Conservation (phyloP, 2,329 filamentous ascomycete genomes). For the Pseudogymnoascus sp. region DNA sequence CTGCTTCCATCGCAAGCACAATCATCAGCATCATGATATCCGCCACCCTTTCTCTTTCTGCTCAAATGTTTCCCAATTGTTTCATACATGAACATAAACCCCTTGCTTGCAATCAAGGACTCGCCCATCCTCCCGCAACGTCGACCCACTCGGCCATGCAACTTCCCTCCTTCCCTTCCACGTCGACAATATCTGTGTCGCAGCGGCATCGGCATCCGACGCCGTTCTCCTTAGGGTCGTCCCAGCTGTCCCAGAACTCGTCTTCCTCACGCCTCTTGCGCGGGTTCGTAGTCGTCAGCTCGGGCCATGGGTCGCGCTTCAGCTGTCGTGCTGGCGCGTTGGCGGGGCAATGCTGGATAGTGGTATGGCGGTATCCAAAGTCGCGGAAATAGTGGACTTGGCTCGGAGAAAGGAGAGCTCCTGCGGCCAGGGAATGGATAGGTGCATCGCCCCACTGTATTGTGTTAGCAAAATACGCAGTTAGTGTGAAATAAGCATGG, state of each 20-base stretch:
- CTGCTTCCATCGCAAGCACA: background rate
- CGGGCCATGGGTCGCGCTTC: conserved; percentile 68
- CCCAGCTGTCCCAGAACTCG: conserved; percentile 87
- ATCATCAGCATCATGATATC: conserved; percentile 2
- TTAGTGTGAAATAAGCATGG: conserved; percentile 9
- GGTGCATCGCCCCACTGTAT: conserved; percentile 92
- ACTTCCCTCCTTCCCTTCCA: conserved; percentile 94
- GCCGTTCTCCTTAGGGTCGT: conserved; percentile 85
- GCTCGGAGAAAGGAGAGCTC: conserved; percentile 67
- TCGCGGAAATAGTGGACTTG: conserved; percentile 99
- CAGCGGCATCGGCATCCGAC: conserved; percentile 95
- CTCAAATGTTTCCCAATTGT: background rate
- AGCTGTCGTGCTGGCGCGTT: conserved; percentile 88
- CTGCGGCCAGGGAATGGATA: conserved; percentile 93
- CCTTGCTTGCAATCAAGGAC: conserved; percentile 23
- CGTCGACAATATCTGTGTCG: conserved; percentile 94
- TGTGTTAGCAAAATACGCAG: conserved; percentile 18
- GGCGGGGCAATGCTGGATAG: conserved; percentile 95
- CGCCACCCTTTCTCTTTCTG: background rate
- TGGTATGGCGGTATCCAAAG: conserved; percentile 96
- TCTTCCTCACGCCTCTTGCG: conserved; percentile 86
- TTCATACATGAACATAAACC: background rate
- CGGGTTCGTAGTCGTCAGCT: conserved; percentile 71
- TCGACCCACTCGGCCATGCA: conserved; percentile 96
- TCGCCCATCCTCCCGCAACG: conserved; percentile 85